Conservation (phyloP, 2,329 filamentous ascomycete species). For the Aspergillus ochraceus region DNA sequence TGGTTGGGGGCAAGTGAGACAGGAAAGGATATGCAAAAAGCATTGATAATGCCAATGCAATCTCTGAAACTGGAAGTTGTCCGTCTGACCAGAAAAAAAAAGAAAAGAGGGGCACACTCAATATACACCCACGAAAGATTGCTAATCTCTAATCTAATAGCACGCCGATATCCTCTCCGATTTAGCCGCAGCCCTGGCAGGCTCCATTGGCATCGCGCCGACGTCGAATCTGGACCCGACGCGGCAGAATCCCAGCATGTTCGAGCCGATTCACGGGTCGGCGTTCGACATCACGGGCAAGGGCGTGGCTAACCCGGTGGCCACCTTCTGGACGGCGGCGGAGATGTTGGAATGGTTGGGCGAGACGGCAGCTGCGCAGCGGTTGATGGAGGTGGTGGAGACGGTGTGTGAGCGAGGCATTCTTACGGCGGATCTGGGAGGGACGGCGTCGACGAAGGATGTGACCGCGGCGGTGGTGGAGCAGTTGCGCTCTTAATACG, state of each 20-base stretch:
- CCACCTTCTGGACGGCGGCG: constrained; percentile 68
- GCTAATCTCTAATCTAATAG: constrained; percentile 14
- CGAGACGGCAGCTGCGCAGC: constrained; percentile 56
- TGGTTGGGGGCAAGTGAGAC: not conserved
- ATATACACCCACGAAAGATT: not conserved
- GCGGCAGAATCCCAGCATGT: constrained; percentile 60
- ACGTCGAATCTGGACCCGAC: constrained; percentile 69
- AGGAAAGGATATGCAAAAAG: not conserved
- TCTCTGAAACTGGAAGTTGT: not conserved
- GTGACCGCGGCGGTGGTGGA: constrained; percentile 60
- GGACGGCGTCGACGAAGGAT: constrained; percentile 56
- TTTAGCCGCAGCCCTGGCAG: constrained; percentile 67
- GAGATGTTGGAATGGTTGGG: constrained; percentile 69
- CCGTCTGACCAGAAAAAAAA: not conserved
- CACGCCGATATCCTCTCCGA: constrained; percentile 69
- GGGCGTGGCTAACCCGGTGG: constrained; percentile 61
- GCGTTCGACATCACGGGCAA: constrained; percentile 66
- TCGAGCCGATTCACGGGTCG: constrained; percentile 64
- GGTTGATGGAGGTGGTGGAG: constrained; percentile 61
- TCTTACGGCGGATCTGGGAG: constrained; percentile 62
- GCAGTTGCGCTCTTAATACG: constrained; percentile 27
- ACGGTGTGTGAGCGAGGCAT: constrained; percentile 58
- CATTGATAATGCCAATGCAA: not conserved
- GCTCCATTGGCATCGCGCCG: constrained; percentile 71
- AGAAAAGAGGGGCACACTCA: too few relatives aligned